Conservation (phyloP, 345 rosid species). For the Punica granatum region DNA sequence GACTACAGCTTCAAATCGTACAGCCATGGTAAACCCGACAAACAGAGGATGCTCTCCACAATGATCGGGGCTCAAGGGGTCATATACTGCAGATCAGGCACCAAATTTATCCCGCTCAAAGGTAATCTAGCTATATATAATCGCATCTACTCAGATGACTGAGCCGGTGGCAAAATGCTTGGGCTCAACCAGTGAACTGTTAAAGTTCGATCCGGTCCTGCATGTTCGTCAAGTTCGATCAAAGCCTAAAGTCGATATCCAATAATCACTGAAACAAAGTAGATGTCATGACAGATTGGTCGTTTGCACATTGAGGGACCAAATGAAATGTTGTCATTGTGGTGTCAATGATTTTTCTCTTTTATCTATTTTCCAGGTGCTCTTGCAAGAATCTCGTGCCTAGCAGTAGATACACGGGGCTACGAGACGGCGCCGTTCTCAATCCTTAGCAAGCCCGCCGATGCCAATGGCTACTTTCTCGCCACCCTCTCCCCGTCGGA, state of each 20-base stretch:
- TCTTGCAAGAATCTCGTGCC: constrained; percentile 56
- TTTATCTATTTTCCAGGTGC: constrained; percentile 24
- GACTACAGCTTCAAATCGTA: neutral
- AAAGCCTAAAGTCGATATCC: no score
- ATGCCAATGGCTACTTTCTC: constrained; percentile 45
- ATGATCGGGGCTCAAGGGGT: constrained; percentile 51
- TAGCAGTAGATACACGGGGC: constrained; percentile 38
- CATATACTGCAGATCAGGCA: constrained; percentile 43
- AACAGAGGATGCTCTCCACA: constrained; percentile 19
- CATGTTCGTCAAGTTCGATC: no score
- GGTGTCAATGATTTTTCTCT: no score
- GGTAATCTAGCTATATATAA: constrained; percentile 21
- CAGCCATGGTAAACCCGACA: neutral
- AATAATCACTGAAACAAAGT: no score
- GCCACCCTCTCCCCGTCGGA: constrained; percentile 49
- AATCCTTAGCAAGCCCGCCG: constrained; percentile 45
- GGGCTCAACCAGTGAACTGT: no score
- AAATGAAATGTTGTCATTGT: no score
- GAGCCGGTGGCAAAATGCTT: no score
- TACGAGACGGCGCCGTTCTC: constrained; percentile 47
- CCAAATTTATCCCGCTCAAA: constrained; percentile 34
- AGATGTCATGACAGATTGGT: no score
- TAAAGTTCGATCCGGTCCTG: no score
- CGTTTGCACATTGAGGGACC: no score
- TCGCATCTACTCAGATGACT: no score